phyloP scores from a whole-genome alignment of 2,329 filamentous ascomycete genomes.

The Lecanicillium sp. region DNA sequence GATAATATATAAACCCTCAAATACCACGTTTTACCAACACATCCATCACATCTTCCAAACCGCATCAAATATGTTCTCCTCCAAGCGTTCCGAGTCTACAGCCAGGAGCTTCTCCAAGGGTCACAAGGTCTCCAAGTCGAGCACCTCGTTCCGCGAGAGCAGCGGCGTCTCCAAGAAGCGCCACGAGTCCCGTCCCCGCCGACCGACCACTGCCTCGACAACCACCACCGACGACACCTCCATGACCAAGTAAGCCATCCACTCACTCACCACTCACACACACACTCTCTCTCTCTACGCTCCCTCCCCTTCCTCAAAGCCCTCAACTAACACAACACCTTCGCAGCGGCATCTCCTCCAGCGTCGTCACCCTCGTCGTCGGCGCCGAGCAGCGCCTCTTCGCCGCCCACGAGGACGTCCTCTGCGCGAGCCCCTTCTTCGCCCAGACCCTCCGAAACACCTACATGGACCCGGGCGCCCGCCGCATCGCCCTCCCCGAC shows the following conservation, averaged over 20 bases:
- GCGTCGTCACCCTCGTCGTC: constrained; percentile 74
- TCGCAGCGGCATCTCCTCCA: constrained; percentile 51
- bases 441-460: constrained; percentile 29
- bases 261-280: too few species aligned
- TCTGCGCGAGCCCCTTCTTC: constrained; percentile 76
- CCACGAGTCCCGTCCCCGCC: constrained; percentile 43
- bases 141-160: constrained; percentile 47
- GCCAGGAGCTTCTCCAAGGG: constrained; percentile 49
- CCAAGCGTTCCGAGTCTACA: constrained; percentile 38
- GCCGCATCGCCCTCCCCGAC: constrained; percentile 72
- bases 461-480: constrained; percentile 36
- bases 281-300: not conserved
- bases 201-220: constrained; percentile 43
- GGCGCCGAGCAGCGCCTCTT: constrained; percentile 82
- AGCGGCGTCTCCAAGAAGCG: constrained; percentile 49
- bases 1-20: not conserved
- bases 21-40: not conserved
- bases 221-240: constrained; percentile 31
- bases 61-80: constrained; percentile 39
- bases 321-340: not conserved
- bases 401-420: constrained; percentile 82
- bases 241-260: constrained; percentile 40
- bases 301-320: not conserved
- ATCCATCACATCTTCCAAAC: not conserved
- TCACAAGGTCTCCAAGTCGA: constrained; percentile 45